These are phyloP conservation scores for Lachnum nothofagi DNA, from an alignment of 2,329 filamentous ascomycete species.

Conservation along the genomic window DNA sequence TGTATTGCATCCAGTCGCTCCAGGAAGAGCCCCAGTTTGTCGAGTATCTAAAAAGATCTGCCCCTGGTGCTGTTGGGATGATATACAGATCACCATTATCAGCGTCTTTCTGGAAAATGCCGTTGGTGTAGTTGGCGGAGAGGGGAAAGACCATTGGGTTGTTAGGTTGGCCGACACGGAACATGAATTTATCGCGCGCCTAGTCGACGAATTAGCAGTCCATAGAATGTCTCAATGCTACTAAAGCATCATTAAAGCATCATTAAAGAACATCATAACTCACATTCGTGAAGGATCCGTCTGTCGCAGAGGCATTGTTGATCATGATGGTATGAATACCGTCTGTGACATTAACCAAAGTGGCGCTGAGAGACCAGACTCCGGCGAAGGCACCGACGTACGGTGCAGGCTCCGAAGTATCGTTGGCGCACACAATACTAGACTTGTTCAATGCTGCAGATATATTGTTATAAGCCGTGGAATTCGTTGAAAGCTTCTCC, in stretches of 20 bases:
- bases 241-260: no score
- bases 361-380: constrained; percentile 49
- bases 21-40: constrained; percentile 32
- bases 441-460: constrained; percentile 40
- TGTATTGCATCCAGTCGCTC: constrained; percentile 53
- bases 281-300: background rate
- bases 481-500: constrained; percentile 46
- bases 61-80: constrained; percentile 54
- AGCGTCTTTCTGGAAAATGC: constrained; percentile 41
- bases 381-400: constrained; percentile 50
- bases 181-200: constrained; percentile 53
- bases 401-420: constrained; percentile 35
- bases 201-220: background rate
- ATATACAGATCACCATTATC: constrained; percentile 38
- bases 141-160: constrained; percentile 56
- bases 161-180: constrained; percentile 51
- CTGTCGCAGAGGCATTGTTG: constrained; percentile 41
- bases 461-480: constrained; percentile 45
- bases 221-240: no score
- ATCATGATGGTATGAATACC: constrained; percentile 56
- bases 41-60: constrained; percentile 45
- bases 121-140: constrained; percentile 52
- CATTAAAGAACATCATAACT: background rate
- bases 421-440: constrained; percentile 42
- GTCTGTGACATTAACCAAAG: constrained; percentile 51